These are phyloP conservation scores for Crucihimalaya himalaica DNA, from an alignment of 345 rosid species.

Conservation along the genomic window DNA sequence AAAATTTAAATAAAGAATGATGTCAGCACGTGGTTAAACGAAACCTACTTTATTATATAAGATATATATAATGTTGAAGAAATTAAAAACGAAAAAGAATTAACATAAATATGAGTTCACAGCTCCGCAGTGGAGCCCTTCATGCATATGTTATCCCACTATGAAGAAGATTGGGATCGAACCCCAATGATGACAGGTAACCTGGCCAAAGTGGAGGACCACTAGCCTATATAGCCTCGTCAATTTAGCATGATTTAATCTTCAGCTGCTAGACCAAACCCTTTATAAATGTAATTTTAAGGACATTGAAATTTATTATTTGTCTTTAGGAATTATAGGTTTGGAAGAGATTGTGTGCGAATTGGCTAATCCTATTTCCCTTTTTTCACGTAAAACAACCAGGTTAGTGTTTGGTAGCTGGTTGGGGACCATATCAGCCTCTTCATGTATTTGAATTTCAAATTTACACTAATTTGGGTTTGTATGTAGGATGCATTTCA, in stretches of 20 bases:
- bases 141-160: background rate
- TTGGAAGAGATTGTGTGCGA: background rate
- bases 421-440: slow-evolving; percentile 27
- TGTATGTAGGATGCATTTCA: background rate
- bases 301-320: background rate
- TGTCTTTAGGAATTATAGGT: background rate
- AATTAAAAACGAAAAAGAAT: too few species aligned
- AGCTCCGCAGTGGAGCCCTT: background rate
- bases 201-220: slow-evolving; percentile 4
- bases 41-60: too few species aligned
- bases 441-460: slow-evolving; percentile 29
- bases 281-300: slow-evolving; percentile 1
- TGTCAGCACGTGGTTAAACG: too few species aligned
- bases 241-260: background rate
- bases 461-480: background rate
- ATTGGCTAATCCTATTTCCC: slow-evolving; percentile 20
- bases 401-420: slow-evolving; percentile 6
- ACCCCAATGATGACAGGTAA: background rate
- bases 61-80: background rate
- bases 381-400: background rate
- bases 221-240: background rate
- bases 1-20: too few species aligned
- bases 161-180: background rate
- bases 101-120: too few species aligned
- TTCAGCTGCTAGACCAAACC: slow-evolving; percentile 7